A percentile compares a stretch with the other conserved stretches of the same genome.
These are phyloP conservation scores for Arabidopsis thaliana DNA, from an alignment of 345 rosid genomes.

Conservation along the genomic window TAIR10.1 NC_003074.8:2243001-2243500, in stretches of 20 bases:
- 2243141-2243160: slow-evolving; percentile 35
- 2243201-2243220: slow-evolving; percentile 93
- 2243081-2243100: slow-evolving; percentile 14
- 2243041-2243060: slow-evolving; percentile 11
- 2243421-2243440: slow-evolving; percentile 38
- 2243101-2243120: slow-evolving; percentile 17
- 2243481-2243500: slow-evolving; percentile 85
- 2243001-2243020: neutral
- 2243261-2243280: slow-evolving; percentile 81
- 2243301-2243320: slow-evolving; percentile 60
- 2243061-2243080: neutral
- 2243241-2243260: slow-evolving; percentile 90
- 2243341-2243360: slow-evolving; percentile 43
- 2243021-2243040: slow-evolving; percentile 23
- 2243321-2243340: slow-evolving; percentile 44
- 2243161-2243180: slow-evolving; percentile 61
- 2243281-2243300: slow-evolving; percentile 75
- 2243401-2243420: slow-evolving; percentile 35
- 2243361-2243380: slow-evolving; percentile 24
- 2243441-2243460: slow-evolving; percentile 51
- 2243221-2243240: slow-evolving; percentile 74
- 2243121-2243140: neutral
- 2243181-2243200: slow-evolving; percentile 89
- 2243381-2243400: slow-evolving; percentile 33
- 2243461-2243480: slow-evolving; percentile 89